These are phyloP conservation scores for Takakia lepidozioides DNA, from an alignment of 225 moss, liverwort and hornwort genomes.

Conservation along the genomic window DNA sequence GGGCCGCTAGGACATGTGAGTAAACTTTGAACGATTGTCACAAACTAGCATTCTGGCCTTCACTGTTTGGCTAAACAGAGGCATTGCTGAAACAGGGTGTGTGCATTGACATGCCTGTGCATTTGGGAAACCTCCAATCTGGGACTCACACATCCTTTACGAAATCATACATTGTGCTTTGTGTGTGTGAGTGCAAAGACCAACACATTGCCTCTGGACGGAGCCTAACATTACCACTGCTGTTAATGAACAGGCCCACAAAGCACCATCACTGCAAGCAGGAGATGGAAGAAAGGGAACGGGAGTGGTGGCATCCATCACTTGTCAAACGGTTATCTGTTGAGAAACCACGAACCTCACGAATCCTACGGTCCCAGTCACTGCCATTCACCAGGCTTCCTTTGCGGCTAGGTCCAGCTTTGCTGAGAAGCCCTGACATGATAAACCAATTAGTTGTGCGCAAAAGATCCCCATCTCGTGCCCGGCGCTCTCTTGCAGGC, in stretches of 20 bases:
- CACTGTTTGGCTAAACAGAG: too few relatives aligned
- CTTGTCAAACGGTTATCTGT: conserved; percentile 17
- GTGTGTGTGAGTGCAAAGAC: too few relatives aligned
- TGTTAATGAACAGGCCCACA: conserved; percentile 42
- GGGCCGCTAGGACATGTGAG: too few relatives aligned
- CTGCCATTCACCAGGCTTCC: neutral
- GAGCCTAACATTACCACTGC: too few relatives aligned
- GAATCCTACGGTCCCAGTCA: neutral
- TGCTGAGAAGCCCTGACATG: conserved; percentile 31
- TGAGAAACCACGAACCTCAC: neutral
- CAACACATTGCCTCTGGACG: too few relatives aligned
- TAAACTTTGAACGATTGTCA: too few relatives aligned
- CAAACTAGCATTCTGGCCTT: too few relatives aligned
- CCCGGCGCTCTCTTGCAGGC: neutral
- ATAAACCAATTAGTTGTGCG: conserved; percentile 7
- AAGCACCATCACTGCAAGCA: conserved; percentile 35
- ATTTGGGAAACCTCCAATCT: too few relatives aligned
- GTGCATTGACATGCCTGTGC: too few relatives aligned
- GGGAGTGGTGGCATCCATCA: conserved; percentile 46
- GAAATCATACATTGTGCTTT: too few relatives aligned
- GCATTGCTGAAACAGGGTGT: too few relatives aligned
- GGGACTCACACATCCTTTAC: too few relatives aligned
- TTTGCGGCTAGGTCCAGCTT: conserved; percentile 7
- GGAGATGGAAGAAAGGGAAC: conserved; percentile 21
- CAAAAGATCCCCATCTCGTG: conserved; percentile 3